Conservation (phyloP, 1,139 yeast species). For the Candida frijolesensis region DNA sequence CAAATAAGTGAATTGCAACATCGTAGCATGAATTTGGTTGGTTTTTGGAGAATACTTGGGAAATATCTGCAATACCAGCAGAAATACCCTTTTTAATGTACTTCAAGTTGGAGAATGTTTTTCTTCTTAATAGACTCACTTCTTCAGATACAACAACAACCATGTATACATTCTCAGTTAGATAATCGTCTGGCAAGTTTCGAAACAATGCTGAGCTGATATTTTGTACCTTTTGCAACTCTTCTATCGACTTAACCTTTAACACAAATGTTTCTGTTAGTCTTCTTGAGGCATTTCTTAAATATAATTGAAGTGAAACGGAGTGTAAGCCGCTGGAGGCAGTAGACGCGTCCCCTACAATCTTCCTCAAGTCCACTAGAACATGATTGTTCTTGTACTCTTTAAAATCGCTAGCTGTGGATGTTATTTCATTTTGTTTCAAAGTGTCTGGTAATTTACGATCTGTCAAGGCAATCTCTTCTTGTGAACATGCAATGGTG, state of each 20-base stretch:
- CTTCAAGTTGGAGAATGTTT: constrained; percentile 30
- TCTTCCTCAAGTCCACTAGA: constrained; percentile 77
- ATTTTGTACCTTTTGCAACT: constrained; percentile 62
- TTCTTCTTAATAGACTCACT: constrained; percentile 38
- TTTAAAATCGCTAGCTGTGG: constrained; percentile 46
- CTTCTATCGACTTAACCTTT: constrained; percentile 59
- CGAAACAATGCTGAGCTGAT: constrained; percentile 79
- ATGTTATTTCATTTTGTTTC: constrained; percentile 43
- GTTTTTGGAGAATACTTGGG: constrained; percentile 72
- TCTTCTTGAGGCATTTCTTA: constrained; percentile 65
- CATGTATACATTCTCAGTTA: constrained; percentile 61
- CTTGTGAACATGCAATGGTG: constrained; percentile 67
- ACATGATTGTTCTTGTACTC: constrained; percentile 71
- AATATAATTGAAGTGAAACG: constrained; percentile 69
- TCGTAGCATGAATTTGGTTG: constrained; percentile 64
- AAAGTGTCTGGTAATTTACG: constrained; percentile 62
- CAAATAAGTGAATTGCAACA: constrained; percentile 68
- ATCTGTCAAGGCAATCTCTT: constrained; percentile 73
- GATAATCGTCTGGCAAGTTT: constrained; percentile 73
- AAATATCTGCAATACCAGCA: constrained; percentile 85
- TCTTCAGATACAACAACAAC: constrained; percentile 72
- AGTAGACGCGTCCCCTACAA: constrained; percentile 59
- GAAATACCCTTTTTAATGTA: constrained; percentile 78
- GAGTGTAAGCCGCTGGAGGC: constrained; percentile 75
- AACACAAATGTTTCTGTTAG: constrained; percentile 83